phyloP scores from a whole-genome alignment of 2,329 filamentous ascomycete genomes.

The Ustulina deusta region DNA sequence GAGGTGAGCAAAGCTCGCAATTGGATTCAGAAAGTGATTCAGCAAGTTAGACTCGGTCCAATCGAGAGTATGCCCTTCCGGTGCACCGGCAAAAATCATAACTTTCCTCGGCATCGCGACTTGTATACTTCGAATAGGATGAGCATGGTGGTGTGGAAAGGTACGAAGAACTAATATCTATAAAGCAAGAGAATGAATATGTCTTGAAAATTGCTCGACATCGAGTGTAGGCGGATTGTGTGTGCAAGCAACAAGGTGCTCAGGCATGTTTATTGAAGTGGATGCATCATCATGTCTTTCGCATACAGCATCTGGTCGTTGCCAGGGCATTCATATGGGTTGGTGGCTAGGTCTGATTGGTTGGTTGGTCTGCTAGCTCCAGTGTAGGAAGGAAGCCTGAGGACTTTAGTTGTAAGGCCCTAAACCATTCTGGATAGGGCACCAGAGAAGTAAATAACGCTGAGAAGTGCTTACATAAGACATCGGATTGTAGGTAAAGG shows the following conservation, averaged over 20 bases:
- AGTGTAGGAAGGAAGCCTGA: no score
- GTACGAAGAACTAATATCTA: neutral
- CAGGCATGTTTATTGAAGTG: no score
- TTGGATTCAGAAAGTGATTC: constrained; percentile 56
- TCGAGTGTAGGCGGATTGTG: neutral
- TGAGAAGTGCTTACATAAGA: no score
- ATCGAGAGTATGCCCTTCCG: constrained; percentile 44
- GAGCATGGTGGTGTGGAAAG: constrained; percentile 11
- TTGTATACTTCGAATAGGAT: constrained; percentile 18
- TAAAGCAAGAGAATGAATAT: neutral
- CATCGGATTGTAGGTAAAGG: no score
- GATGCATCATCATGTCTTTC: no score
- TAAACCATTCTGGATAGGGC: no score
- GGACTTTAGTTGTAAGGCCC: no score
- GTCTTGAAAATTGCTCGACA: neutral
- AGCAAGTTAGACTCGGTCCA: constrained; percentile 58
- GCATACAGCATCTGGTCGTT: no score
- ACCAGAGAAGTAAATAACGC: no score
- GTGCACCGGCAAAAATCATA: constrained; percentile 48
- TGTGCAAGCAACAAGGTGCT: neutral
- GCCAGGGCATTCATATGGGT: no score
- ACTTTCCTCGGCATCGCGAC: constrained; percentile 47
- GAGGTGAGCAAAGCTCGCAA: constrained; percentile 48
- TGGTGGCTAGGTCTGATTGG: no score
- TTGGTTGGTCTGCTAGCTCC: no score